Percentiles rank a stretch among this genome's conserved stretches.
Conservation (phyloP, 2,329 filamentous ascomycete genomes). For the Colletotrichum sp. region DNA sequence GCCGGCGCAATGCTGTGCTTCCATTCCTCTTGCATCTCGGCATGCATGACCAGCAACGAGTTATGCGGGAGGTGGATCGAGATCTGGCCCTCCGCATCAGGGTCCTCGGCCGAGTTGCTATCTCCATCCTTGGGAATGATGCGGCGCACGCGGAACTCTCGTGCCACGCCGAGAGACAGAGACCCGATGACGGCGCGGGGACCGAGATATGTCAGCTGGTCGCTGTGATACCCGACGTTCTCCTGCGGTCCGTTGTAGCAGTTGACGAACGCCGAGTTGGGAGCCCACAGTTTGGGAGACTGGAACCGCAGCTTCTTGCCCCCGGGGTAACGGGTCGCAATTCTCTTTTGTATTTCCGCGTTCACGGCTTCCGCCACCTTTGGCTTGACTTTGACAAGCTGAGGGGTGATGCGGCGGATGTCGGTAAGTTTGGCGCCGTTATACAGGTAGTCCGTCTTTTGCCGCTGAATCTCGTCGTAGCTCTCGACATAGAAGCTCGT, state of each 20-base stretch:
- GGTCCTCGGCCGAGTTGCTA: conserved; percentile 42
- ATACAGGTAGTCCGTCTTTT: conserved; percentile 84
- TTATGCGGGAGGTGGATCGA: conserved; percentile 95
- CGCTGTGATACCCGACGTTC: conserved; percentile 89
- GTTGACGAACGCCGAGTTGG: conserved; percentile 94
- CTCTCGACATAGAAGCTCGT: conserved; percentile 83
- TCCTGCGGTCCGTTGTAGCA: conserved; percentile 85
- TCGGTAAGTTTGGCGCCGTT: conserved; percentile 80
- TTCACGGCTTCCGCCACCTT: conserved; percentile 81
- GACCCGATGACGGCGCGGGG: conserved; percentile 89
- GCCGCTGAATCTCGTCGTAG: conserved; percentile 68
- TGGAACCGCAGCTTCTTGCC: conserved; percentile 81
- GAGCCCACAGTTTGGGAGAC: conserved; percentile 73
- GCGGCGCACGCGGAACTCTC: conserved; percentile 87
- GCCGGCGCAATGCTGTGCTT: conserved; percentile 86
- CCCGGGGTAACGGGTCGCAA: conserved; percentile 68
- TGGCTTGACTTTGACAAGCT: conserved; percentile 72
- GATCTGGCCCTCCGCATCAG: conserved; percentile 82
- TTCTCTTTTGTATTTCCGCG: conserved; percentile 73
- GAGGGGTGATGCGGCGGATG: conserved; percentile 76
- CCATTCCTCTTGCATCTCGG: conserved; percentile 97
- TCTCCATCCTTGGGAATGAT: conserved; percentile 67
- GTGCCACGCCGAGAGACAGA: conserved; percentile 86
- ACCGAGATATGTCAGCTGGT: conserved; percentile 92
- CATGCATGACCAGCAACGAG: conserved; percentile 92